Evolutionary conservation across 2,329 filamentous ascomycete species (phyloP), one percentile per base, ranked within the genome.

Genomic region (Pezicula radicicola): DNA sequence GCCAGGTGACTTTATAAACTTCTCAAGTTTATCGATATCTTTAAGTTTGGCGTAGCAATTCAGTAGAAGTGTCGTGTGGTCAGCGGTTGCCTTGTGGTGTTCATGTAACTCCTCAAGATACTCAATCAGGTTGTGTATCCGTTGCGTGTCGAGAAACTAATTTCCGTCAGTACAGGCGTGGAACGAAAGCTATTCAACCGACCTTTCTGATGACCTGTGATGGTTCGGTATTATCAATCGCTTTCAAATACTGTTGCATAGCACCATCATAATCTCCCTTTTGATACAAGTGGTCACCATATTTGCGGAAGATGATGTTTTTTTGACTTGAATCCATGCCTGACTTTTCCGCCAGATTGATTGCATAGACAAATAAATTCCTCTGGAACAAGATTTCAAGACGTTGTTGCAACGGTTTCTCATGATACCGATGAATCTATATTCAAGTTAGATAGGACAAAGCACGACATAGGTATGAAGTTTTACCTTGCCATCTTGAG

Each of bases 21-120:
- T 88, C 65, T 99, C 93, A 6, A 99, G 78, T 72, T 99, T 99
- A 51, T 91, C 88, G 5, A 96, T 93, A 66, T 99, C 94, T 69
- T 99, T 99, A 15, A 97, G 75, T 66, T 99, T 99, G 0, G 94
- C 94, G 66, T 99, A 99, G 71, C 94, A 99, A 67, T 99, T 99
- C 41, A 99, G 75, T 1, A 99, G 77, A 10, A 99, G 75, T 0
- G 94, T 99, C 0, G 94, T 99, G 62, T 99, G 94, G 60, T 99
- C 94, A 2, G 91, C 87, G 2, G 93, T 97, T 0, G 94, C 95
- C 66, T 87, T 93, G 64, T 93, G 86, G 63, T 95, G 91, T 56
- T 97, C 91, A 64, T 99, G 94, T 15, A 99, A 76, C 69, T 99
- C 91, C 71, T 99, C 95, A 2, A 99, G 78, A 64, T 97, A 99